A percentile compares a stretch with the other conserved stretches of the same genome.
Conservation (phyloP, 1,139 yeast species). For the Sugiyamaella pinicola region DNA sequence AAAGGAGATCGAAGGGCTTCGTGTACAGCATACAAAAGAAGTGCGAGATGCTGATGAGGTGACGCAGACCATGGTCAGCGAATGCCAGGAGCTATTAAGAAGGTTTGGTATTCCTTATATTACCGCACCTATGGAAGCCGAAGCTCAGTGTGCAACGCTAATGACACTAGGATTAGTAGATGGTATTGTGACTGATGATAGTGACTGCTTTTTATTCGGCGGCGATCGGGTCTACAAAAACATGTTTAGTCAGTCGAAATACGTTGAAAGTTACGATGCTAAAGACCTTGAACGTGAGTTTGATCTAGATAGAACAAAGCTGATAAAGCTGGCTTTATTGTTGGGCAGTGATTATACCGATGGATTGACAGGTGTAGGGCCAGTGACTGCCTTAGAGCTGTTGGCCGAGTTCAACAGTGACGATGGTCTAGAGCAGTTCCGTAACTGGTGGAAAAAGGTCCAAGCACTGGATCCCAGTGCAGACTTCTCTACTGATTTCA, state of each 20-base stretch:
- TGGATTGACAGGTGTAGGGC: constrained; percentile 90
- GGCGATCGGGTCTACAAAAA: constrained; percentile 84
- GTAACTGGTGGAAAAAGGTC: constrained; percentile 58
- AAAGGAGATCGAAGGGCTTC: constrained; percentile 53
- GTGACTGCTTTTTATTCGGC: constrained; percentile 94
- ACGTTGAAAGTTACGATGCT: constrained; percentile 79
- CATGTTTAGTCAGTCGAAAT: constrained; percentile 91
- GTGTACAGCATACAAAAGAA: constrained; percentile 60
- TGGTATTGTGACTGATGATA: constrained; percentile 95
- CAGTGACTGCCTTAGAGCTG: constrained; percentile 91
- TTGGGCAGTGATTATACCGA: constrained; percentile 94
- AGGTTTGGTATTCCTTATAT: constrained; percentile 91
- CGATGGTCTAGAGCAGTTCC: constrained; percentile 46
- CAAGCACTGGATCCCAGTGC: constrained; percentile 43
- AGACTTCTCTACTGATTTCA: constrained; percentile 36
- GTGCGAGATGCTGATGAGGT: constrained; percentile 91
- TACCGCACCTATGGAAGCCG: constrained; percentile 98
- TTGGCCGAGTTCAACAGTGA: constrained; percentile 72
- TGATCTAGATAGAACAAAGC: constrained; percentile 61
- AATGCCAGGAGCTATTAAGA: constrained; percentile 82
- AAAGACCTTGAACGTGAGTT: constrained; percentile 62
- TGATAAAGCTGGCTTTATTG: constrained; percentile 78
- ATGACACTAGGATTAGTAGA: constrained; percentile 71
- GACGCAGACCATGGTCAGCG: constrained; percentile 79
- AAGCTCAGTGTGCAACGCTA: constrained; percentile 93